These are phyloP conservation scores for Epipyxis sp. DNA, from an alignment of 108 stramenopile species.

Conservation along the genomic window DNA sequence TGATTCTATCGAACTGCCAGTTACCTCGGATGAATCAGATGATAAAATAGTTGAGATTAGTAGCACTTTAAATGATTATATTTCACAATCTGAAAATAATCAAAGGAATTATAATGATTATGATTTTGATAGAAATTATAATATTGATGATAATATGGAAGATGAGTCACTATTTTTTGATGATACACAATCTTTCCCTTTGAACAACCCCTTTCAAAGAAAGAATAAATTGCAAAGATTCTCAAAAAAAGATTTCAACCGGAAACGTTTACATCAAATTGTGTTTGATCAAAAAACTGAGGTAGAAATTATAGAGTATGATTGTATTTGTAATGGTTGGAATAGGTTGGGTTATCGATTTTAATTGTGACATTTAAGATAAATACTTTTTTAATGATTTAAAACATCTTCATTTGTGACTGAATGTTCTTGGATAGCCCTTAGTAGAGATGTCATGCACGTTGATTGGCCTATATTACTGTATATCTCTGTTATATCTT, in stretches of 20 bases:
- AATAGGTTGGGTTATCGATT: constrained; percentile 5
- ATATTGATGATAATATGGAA: not conserved
- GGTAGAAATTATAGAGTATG: not conserved
- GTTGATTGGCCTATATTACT: not conserved
- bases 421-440: not conserved
- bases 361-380: too few species aligned
- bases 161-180: too few species aligned
- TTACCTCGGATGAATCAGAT: not conserved
- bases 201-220: not conserved
- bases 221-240: not conserved
- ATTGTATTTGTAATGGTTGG: not conserved
- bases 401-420: not conserved
- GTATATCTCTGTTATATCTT: too few species aligned
- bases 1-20: not conserved
- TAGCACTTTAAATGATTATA: not conserved
- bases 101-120: not conserved
- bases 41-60: not conserved
- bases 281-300: not conserved
- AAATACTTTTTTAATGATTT: not conserved
- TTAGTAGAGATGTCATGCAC: not conserved
- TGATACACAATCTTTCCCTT: not conserved
- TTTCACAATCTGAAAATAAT: not conserved
- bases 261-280: not conserved
- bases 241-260: not conserved
- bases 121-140: not conserved